phyloP scores from a whole-genome alignment of 306 rosid genomes.

The Gynostemma pentaphyllum region DNA sequence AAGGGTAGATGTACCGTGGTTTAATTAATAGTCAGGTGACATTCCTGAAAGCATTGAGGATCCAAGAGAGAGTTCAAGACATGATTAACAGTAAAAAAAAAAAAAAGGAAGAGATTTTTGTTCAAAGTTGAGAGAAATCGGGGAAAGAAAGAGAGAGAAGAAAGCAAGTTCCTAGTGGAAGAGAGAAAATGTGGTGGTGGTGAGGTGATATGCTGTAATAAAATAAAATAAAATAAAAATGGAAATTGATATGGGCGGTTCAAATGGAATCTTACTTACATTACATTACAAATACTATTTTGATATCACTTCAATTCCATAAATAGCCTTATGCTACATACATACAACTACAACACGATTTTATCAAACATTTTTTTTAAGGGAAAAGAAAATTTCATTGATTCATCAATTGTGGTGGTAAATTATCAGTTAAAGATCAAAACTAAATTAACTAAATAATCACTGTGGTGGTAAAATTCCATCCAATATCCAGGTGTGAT shows the following conservation, averaged over 20 bases:
- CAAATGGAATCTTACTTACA: constrained; percentile 14
- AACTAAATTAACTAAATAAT: too few species aligned
- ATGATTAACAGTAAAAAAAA: not conserved
- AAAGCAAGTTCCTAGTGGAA: not conserved
- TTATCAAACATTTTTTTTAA: not conserved
- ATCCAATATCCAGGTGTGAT: too few species aligned
- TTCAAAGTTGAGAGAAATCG: not conserved
- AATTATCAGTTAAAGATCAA: too few species aligned
- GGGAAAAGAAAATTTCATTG: not conserved
- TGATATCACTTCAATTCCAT: not conserved
- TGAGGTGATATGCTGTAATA: not conserved
- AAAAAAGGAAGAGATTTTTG: too few species aligned
- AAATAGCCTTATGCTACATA: not conserved
- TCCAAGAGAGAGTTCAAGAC: not conserved
- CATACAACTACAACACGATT: not conserved
- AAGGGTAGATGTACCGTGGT: not conserved
- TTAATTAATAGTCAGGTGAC: not conserved
- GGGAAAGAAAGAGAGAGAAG: not conserved
- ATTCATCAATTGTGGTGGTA: too few species aligned
- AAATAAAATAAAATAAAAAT: not conserved
- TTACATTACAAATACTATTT: not conserved
- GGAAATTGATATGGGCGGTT: constrained; percentile 9
- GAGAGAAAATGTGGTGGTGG: constrained; percentile 3
- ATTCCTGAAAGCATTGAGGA: not conserved
- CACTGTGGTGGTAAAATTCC: too few species aligned